phyloP scores from a whole-genome alignment of 1,139 yeast species.

The Candida sp. region DNA sequence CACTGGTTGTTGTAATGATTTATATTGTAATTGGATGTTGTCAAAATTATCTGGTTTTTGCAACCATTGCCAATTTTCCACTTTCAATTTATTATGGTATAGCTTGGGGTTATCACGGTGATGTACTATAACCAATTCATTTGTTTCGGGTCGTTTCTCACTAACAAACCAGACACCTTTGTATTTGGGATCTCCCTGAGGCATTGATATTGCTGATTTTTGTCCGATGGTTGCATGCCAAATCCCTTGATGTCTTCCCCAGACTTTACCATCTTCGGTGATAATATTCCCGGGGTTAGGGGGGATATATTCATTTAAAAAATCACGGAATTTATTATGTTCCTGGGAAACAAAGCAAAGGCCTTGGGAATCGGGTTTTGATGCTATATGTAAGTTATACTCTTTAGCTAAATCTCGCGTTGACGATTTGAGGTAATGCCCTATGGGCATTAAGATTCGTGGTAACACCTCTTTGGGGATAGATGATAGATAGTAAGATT shows the following conservation, averaged over 20 bases:
- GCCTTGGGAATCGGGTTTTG: constrained; percentile 92
- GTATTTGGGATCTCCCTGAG: constrained; percentile 75
- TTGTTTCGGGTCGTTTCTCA: constrained; percentile 58
- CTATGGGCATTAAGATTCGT: constrained; percentile 72
- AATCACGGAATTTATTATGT: constrained; percentile 69
- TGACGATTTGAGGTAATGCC: constrained; percentile 70
- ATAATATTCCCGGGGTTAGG: constrained; percentile 76
- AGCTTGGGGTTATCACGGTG: constrained; percentile 67
- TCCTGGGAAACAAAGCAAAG: constrained; percentile 84
- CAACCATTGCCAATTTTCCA: constrained; percentile 53
- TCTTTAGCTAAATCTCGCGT: constrained; percentile 65
- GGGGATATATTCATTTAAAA: constrained; percentile 69
- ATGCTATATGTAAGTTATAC: constrained; percentile 56
- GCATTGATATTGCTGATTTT: constrained; percentile 72
- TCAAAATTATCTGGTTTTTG: constrained; percentile 12
- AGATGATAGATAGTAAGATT: constrained; percentile 83
- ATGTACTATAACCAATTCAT: constrained; percentile 74
- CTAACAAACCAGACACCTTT: constrained; percentile 87
- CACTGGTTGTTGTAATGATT: constrained; percentile 65
- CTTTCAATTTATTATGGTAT: constrained; percentile 41
- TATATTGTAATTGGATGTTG: constrained; percentile 51
- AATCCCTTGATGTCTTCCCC: constrained; percentile 82
- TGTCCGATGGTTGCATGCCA: constrained; percentile 98
- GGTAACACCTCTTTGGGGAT: constrained; percentile 46
- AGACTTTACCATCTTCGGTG: constrained; percentile 66